Evolutionary conservation across 2,329 filamentous ascomycete genomes (phyloP), one percentile per base, ranked within the genome.

Genomic region (Fusarium sp.): DNA sequence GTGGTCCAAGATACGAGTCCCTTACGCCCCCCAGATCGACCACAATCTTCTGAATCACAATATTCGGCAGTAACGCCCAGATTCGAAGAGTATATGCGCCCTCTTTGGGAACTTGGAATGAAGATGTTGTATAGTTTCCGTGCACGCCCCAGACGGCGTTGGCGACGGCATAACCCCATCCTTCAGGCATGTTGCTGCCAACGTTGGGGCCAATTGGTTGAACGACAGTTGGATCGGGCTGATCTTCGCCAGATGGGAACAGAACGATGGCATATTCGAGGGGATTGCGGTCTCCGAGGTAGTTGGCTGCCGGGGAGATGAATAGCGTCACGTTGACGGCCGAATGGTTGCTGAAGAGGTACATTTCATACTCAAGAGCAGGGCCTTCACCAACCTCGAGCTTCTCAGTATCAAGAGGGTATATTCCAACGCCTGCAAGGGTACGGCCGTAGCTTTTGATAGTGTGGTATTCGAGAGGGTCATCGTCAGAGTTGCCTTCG

Each of bases 281-380:
- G 1, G 83, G 82, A 9, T 76, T 76, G 7, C 73, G 64, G 35
- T 83, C 78, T 25, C 82, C 83, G 4, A 83, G 76, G 66, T 83
- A 84, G 69, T 86, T 86, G 39, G 81, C 78, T 1, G 76, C 78
- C 0, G 83, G 83, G 8, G 82, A 84, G 56, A 87, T 76, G 70
- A 80, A 81, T 3, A 86, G 76, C 0, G 72, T 81, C 2, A 80
- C 73, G 63, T 79, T 80, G 40, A 72, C 73, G 6, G 77, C 78
- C 13, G 76, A 76, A 6, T 79, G 72, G 53, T 80, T 79, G 39
- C 81, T 84, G 76, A 88, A 89, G 11, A 87, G 78, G 73, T 87
- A 89, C 55, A 90, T 68, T 48, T 83, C 78, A 70, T 89, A 91
- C 62, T 86, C 82, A 8, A 90, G 78, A 5, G 80, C 81, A 1